phyloP scores from a whole-genome alignment of 192 early-diverging fungal genomes.

The Rhizophagus clarus region DNA sequence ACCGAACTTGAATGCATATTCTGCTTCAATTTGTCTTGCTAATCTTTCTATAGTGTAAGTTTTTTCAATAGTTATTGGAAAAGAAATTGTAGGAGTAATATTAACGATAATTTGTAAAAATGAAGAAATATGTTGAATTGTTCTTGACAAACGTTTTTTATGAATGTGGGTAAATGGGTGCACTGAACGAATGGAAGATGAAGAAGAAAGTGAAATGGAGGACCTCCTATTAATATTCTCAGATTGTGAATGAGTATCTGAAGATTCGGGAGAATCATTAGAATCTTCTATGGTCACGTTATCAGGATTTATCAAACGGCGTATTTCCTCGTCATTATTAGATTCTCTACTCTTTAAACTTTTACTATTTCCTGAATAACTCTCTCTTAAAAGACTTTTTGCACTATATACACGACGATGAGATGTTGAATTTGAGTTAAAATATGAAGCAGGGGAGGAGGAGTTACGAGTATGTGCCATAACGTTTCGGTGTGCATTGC shows the following conservation, averaged over 20 bases:
- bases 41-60: constrained; percentile 64
- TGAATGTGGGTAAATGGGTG: constrained; percentile 20
- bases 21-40: constrained; percentile 69
- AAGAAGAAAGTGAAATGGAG: neutral
- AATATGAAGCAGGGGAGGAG: neutral
- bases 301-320: neutral
- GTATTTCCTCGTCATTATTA: neutral
- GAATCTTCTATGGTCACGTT: neutral
- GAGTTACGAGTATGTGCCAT: neutral
- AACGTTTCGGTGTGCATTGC: neutral
- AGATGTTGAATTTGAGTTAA: neutral
- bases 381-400: neutral
- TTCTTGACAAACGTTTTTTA: constrained; percentile 28
- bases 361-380: neutral
- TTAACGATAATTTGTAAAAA: constrained; percentile 52
- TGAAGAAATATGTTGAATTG: constrained; percentile 31
- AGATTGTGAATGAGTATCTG: neutral
- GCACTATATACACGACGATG: constrained; percentile 13
- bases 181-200: constrained; percentile 19
- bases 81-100: constrained; percentile 36
- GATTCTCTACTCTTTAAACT: neutral
- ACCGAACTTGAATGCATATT: constrained; percentile 54
- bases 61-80: constrained; percentile 56
- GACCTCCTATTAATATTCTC: neutral
- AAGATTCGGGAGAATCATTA: neutral